Base-by-base conservation (phyloP, 176 grass and related monocot species). In the Oryza rufipogon region DNA sequence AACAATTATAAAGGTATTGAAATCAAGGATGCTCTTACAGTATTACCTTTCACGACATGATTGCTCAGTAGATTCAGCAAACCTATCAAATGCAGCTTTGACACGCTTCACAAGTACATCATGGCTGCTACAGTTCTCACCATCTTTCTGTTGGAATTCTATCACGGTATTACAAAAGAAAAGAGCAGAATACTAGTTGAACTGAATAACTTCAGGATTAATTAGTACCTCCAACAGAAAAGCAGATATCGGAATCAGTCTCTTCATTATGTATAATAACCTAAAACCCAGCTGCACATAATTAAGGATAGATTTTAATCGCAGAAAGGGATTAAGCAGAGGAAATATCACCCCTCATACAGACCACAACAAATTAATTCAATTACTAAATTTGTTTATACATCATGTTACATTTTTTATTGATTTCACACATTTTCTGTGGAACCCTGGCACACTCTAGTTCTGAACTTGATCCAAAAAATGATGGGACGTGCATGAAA, bases 231-330 rank as follows among this genome's bases (percentile, higher is more conserved):
- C 82, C 80, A 98, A 36, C 32, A 95, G 68, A 87, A 93, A 95
- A 80, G 90, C 76, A 60, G 91, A 91, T 22, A 98, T 95, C 30
- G 92, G 89, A 34, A 91, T 84, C 68, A 95, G 10, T 67, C 89
- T 95, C 85, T 95, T 98, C 74, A 95, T 73, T 88, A 98, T 93
- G 64, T 95, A 85, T 64, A 98, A 68, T 79, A 95, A 87, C 87
- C 95, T 98, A 88, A 87, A 95, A 82, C 95, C 93, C 87, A 98
- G 88, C 95, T 98, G 88, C 82, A 73, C 30, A 67, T 71, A 94
- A 19, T 32, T 0, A 70, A 63, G 20, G 6, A 56, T 33, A 76
- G 3, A 44, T 46, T 78, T 81, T 72, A 71, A 41, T 44, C 52
- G 9, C 78, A 89, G 30, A 38, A 76, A 85, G 3, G 19, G 71